phyloP scores from a whole-genome alignment of 768 basidiomycete genomes.

The Tylopilus subfusipes region DNA sequence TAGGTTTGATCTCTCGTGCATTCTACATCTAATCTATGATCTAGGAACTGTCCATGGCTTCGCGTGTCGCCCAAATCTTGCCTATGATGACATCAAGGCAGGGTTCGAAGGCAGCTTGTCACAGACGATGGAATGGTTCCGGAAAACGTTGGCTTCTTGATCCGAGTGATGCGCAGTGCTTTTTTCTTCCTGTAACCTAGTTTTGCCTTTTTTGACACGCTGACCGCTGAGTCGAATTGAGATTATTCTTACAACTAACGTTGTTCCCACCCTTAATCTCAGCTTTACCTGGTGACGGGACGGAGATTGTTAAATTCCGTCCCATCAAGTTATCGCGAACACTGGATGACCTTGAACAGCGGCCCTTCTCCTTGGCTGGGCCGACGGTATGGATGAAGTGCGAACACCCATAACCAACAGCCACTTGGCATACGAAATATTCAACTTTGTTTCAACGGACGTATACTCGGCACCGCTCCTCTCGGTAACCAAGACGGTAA shows the following conservation, averaged over 20 bases:
- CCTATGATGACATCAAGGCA: constrained; percentile 39
- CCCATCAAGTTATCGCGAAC: no score
- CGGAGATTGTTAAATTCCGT: no score
- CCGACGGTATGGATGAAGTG: no score
- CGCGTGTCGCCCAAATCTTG: constrained; percentile 43
- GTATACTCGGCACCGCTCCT: no score
- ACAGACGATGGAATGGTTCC: constrained; percentile 42
- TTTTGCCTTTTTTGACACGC: background rate
- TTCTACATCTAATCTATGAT: constrained; percentile 1
- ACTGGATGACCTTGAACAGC: no score
- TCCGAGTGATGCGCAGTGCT: background rate
- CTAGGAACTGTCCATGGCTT: constrained; percentile 49
- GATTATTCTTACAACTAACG: background rate
- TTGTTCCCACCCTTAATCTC: background rate
- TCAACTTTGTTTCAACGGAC: no score
- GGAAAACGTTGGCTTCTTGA: constrained; percentile 31
- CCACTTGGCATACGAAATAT: no score
- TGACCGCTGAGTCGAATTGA: background rate
- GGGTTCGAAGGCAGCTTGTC: constrained; percentile 43
- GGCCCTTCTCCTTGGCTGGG: no score
- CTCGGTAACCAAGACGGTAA: no score
- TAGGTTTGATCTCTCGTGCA: constrained; percentile 2
- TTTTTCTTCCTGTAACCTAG: background rate
- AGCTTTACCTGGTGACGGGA: background rate
- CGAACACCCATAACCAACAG: no score